Evolutionary conservation across 345 rosid species (phyloP), one percentile per base, ranked within the genome.

Genomic region (Limnanthes douglasii): DNA sequence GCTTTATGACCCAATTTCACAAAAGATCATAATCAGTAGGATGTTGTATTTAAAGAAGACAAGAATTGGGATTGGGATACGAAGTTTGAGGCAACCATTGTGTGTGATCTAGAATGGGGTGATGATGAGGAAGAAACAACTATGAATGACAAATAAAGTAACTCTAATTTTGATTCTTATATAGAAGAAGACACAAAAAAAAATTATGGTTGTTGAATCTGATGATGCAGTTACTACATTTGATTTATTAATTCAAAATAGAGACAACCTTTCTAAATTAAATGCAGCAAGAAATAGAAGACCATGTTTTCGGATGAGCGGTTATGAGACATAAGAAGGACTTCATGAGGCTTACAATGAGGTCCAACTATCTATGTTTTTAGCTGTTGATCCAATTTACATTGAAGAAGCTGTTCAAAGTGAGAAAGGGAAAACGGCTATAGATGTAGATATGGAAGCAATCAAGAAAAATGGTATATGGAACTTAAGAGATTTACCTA

Each of bases 371-470:
- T 17, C 7, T 21, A 37, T 47, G 15, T n/a, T 28, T 21, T 3
- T 15, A 13, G 6, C 21, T 8, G 27, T 11, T 33, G 24, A 21
- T 21, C 24, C 24, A 3, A 21, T 21, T 21, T 7, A 21, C 24
- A 3, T 21, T 21, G 24, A 21, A 3, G 24, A 21, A 3, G 24
- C 24, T 21, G 27, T 29, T 17, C 11, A 30, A 11, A 42, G 36
- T 18, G 36, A 42, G 11, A 29, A 41, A 27, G 28, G 35, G 18
- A 41, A 32, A 26, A 17, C 1, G 12, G 26, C 46, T 7, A 41
- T 41, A 26, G 18, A 41, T 41, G 9, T 29, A 7, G 25, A 41
- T 17, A 41, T 41, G 17, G 46, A 28, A 29, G 36, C 36, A 28
- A 41, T 41, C 28, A 30, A 41, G 1, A 17, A 19, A n/a, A 41